A percentile compares a stretch with the other conserved stretches of the same genome.
These are phyloP conservation scores for Lachancea nothofagi DNA, from an alignment of 805 yeast species.

Conservation along the genomic window DNA sequence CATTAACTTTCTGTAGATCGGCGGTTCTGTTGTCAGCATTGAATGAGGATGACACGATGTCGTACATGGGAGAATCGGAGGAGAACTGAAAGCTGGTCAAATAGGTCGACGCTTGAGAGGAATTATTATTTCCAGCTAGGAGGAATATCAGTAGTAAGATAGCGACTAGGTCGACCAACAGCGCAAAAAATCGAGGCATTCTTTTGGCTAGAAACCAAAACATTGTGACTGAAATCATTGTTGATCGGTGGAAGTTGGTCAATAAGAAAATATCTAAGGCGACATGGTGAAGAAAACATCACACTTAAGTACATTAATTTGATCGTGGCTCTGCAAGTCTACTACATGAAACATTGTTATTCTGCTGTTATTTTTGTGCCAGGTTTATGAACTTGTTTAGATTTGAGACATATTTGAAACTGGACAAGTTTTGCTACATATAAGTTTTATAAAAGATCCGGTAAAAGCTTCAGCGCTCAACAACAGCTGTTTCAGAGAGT, in stretches of 20 bases:
- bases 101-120: constrained; percentile 44
- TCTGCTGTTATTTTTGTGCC: too few species aligned
- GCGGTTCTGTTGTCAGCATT: constrained; percentile 23
- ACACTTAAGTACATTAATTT: too few species aligned
- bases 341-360: too few species aligned
- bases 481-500: too few species aligned
- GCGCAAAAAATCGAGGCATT: constrained; percentile 39
- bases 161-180: constrained; percentile 42
- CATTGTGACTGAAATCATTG: constrained; percentile 12
- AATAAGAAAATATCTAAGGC: background rate
- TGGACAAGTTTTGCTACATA: too few species aligned
- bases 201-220: constrained; percentile 32
- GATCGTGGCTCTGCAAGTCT: too few species aligned
- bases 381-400: too few species aligned
- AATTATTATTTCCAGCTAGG: constrained; percentile 48
- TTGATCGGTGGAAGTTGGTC: background rate
- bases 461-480: too few species aligned
- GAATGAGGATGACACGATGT: constrained; percentile 38
- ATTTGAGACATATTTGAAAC: too few species aligned
- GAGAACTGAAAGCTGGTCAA: constrained; percentile 47
- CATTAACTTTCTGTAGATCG: constrained; percentile 37
- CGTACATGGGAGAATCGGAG: constrained; percentile 38
- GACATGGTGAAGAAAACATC: too few species aligned
- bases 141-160: constrained; percentile 50
- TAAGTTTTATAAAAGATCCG: too few species aligned